A percentile compares a stretch with the other conserved stretches of the same genome.
phyloP scores from a whole-genome alignment of 306 rosid species.

The Fragaria nilgerrensis region DNA sequence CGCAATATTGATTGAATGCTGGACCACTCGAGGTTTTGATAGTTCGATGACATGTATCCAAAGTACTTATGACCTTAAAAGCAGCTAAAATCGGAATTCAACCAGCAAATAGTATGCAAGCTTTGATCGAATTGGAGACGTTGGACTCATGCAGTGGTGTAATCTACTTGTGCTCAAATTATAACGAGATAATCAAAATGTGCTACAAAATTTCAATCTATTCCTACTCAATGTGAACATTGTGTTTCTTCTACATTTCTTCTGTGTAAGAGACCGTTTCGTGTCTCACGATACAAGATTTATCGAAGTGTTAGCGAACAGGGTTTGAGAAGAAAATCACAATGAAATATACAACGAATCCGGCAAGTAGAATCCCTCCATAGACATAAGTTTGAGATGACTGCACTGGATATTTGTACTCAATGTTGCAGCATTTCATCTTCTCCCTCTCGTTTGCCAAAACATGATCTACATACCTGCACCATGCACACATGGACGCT shows the following conservation, averaged over 20 bases:
- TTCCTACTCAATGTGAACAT: neutral
- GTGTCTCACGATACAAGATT: slow-evolving; percentile 26
- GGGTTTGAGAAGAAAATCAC: slow-evolving; percentile 88
- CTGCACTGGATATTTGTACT: slow-evolving; percentile 78
- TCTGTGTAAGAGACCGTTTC: slow-evolving; percentile 16
- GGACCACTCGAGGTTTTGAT: too few species aligned
- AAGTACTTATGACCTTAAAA: too few species aligned
- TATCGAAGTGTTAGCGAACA: slow-evolving; percentile 50
- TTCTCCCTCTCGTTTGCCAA: slow-evolving; percentile 69
- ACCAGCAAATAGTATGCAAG: too few species aligned
- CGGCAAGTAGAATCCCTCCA: slow-evolving; percentile 90
- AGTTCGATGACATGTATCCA: too few species aligned
- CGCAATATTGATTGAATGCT: too few species aligned
- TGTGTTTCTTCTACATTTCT: slow-evolving; percentile 23
- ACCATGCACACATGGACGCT: slow-evolving; percentile 15
- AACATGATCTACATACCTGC: slow-evolving; percentile 84
- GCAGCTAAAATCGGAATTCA: too few species aligned
- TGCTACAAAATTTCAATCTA: slow-evolving; percentile 6
- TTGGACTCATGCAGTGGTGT: too few species aligned
- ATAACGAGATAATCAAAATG: too few species aligned
- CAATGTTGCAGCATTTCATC: slow-evolving; percentile 83
- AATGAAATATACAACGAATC: slow-evolving; percentile 81
- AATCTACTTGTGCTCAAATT: too few species aligned
- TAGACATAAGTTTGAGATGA: slow-evolving; percentile 80
- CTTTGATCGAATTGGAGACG: too few species aligned